These are phyloP conservation scores for Saturnispora ahearnii DNA, from an alignment of 805 yeast species.

Conservation along the genomic window DNA sequence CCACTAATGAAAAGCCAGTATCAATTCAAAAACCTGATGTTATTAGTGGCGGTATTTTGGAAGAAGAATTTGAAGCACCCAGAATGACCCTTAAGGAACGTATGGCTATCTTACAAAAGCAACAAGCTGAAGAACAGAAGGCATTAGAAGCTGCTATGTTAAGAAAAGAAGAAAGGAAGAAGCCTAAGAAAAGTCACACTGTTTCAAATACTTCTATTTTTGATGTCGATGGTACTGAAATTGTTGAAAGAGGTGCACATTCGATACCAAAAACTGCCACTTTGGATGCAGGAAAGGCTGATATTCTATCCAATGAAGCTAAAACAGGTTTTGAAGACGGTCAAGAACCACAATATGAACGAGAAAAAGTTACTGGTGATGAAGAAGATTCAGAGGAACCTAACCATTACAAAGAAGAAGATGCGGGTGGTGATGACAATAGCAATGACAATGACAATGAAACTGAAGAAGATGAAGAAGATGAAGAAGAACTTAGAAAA, in stretches of 20 bases:
- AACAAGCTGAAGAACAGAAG: constrained; percentile 65
- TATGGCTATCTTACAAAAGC: constrained; percentile 72
- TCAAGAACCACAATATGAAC: not conserved
- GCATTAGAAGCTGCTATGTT: constrained; percentile 57
- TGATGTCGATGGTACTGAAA: not conserved
- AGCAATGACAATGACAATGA: constrained; percentile 28
- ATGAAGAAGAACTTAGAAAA: constrained; percentile 68
- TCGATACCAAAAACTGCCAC: too few relatives aligned
- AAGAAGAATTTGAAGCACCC: constrained; percentile 50
- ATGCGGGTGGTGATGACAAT: constrained; percentile 22
- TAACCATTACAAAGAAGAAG: constrained; percentile 13
- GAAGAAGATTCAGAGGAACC: not conserved
- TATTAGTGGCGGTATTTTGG: constrained; percentile 19
- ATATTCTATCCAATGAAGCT: not conserved
- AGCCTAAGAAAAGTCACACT: constrained; percentile 10
- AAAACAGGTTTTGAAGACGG: too few relatives aligned
- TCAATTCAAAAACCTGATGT: constrained; percentile 15
- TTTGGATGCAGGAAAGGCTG: too few relatives aligned
- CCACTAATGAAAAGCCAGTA: constrained; percentile 4
- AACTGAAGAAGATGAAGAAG: constrained; percentile 51
- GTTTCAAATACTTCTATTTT: constrained; percentile 5
- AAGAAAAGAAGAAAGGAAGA: constrained; percentile 41
- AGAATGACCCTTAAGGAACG: constrained; percentile 79
- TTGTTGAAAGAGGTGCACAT: not conserved
- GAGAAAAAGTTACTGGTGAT: not conserved